These are phyloP conservation scores for Pisolithus marmoratus DNA, from an alignment of 768 basidiomycete species.

Conservation along the genomic window DNA sequence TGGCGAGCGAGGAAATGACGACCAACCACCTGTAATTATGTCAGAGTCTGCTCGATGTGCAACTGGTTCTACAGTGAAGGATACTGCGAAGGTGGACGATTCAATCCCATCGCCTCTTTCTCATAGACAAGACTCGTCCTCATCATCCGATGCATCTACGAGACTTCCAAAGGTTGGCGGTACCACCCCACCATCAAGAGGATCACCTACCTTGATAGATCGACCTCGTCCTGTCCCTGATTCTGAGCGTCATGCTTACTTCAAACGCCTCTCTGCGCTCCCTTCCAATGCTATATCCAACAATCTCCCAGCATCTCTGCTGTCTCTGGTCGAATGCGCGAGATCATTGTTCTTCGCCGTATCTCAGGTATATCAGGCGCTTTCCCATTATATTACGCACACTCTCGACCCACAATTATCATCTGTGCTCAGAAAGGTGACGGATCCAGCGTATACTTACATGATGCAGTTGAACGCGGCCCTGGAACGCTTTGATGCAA, in stretches of 20 bases:
- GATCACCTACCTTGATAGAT: conserved; percentile 36
- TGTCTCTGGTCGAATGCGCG: conserved; percentile 76
- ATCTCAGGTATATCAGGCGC: conserved; percentile 83
- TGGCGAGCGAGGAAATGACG: conserved; percentile 21
- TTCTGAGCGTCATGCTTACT: conserved; percentile 86
- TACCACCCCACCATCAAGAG: conserved; percentile 28
- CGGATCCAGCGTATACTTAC: conserved; percentile 77
- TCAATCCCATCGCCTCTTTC: conserved; percentile 36
- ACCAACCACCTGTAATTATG: conserved; percentile 23
- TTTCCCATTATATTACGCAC: conserved; percentile 83
- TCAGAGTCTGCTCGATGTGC: conserved; percentile 5
- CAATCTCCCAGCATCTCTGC: conserved; percentile 64
- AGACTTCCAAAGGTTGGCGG: conserved; percentile 17
- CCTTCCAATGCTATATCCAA: conserved; percentile 55
- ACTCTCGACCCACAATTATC: conserved; percentile 80
- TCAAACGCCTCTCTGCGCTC: conserved; percentile 81
- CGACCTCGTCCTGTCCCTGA: conserved; percentile 44
- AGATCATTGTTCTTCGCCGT: conserved; percentile 89
- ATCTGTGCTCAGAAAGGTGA: conserved; percentile 73
- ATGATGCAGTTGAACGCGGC: conserved; percentile 82
- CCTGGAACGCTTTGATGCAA: conserved; percentile 86
- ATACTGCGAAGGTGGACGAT: conserved; percentile 22
- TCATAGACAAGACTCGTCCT: conserved; percentile 44
- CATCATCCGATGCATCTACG: conserved; percentile 26
- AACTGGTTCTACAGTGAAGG: conserved; percentile 10